Evolutionary conservation across 2,329 filamentous ascomycete genomes (phyloP).

Genomic region (Pleomassaria siparia): DNA sequence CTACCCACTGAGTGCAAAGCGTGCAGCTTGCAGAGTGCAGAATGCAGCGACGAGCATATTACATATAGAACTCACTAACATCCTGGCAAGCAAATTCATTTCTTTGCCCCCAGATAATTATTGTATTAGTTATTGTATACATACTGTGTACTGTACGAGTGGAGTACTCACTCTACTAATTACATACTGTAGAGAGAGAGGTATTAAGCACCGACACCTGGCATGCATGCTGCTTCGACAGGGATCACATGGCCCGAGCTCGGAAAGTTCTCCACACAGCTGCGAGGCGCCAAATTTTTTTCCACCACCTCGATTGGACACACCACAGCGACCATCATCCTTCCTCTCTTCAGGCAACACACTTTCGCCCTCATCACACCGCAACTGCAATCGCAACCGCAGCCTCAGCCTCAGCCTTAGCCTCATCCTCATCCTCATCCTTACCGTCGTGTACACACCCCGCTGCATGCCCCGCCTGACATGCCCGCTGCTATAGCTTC

Average conservation of each 20-base stretch:
- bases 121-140: no score
- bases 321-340: constrained; percentile 10
- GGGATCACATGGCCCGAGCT: constrained; percentile 10
- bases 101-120: no score
- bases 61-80: no score
- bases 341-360: constrained; percentile 24
- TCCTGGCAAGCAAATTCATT: no score
- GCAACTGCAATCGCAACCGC: neutral
- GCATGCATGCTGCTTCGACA: constrained; percentile 4
- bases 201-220: no score
- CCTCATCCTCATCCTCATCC: no score
- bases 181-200: no score
- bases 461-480: constrained; percentile 14
- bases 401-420: constrained; percentile 11
- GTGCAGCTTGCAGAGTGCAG: neutral
- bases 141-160: no score
- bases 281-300: constrained; percentile 16
- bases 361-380: constrained; percentile 2
- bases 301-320: constrained; percentile 20
- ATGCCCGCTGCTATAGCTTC: constrained; percentile 41
- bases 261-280: constrained; percentile 18
- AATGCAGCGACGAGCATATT: no score
- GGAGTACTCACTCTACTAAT: no score
- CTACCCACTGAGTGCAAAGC: no score
- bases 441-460: constrained; percentile 11